phyloP scores from a whole-genome alignment of 805 yeast species.

The Metschnikowia sp. region DNA sequence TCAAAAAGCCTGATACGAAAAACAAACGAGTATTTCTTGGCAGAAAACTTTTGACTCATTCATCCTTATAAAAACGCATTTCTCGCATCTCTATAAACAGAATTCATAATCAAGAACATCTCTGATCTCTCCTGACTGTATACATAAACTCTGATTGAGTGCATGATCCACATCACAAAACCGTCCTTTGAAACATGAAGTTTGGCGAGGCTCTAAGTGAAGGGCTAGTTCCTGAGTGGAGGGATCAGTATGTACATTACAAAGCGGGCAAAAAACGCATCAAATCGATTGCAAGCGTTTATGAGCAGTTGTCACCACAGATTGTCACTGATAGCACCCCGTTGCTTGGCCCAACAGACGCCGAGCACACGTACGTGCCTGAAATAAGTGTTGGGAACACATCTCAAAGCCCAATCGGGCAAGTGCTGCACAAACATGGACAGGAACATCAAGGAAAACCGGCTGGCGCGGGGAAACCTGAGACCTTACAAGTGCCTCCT shows the following conservation, averaged over 20 bases:
- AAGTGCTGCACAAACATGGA: neutral
- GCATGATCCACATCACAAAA: neutral
- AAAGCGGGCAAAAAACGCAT: constrained; percentile 56
- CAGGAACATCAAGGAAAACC: neutral
- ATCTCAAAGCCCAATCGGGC: no score
- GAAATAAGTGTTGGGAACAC: neutral
- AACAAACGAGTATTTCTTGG: no score
- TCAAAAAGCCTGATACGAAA: no score
- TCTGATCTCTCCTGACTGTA: no score
- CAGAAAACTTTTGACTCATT: no score
- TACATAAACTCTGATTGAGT: neutral
- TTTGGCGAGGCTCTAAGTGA: constrained; percentile 65
- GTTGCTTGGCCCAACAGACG: constrained; percentile 10
- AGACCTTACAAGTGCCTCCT: neutral
- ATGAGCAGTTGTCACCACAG: constrained; percentile 13
- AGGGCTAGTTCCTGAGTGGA: constrained; percentile 85
- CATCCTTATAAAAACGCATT: no score
- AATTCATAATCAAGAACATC: no score
- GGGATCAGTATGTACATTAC: constrained; percentile 72
- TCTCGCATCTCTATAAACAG: no score
- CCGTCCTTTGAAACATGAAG: constrained; percentile 44
- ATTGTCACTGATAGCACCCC: constrained; percentile 17
- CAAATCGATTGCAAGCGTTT: constrained; percentile 28
- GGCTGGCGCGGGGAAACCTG: neutral
- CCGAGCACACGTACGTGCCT: constrained; percentile 1